Evolutionary conservation across 768 basidiomycete genomes (phyloP), one percentile per base, ranked within the genome.

Genomic region (Gloeostereum incarnatum): DNA sequence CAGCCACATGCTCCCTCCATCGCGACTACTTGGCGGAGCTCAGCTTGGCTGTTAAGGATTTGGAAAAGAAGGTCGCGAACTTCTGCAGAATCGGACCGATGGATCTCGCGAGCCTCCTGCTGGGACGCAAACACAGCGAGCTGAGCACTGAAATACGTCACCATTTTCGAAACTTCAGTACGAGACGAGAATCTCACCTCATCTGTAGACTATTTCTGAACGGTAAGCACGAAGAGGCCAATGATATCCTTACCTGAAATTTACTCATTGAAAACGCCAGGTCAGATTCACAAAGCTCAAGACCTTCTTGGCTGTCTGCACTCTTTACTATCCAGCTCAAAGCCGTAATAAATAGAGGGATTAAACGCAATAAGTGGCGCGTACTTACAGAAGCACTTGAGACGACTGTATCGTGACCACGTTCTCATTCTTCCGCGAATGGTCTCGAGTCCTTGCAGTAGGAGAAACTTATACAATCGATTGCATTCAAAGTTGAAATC

Each of bases 231-330:
- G n/a, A n/a, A 21, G 34, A n/a, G 16, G 25, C 23, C 26, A 14
- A 27, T 22, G 25, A 31, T 45, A 29, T 16, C 47, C 58, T 30
- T 41, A 72, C 73, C 36, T 71, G 58, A 43, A 75, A 62, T 21
- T 59, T 51, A 23, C 58, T 57, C 44, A 73, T 60, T 5, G 64
- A 63, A 6, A 48, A 49, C 14, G 68, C 53, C 20, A 75, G 53
- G 14, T 75, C 68, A 11, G 49, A 48, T 24, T 62, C 50, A 41
- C 65, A 74, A 37, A 50, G 52, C 29, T 66, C 63, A 25, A 76
- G 59, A 5, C 64, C 64, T n/a, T 63, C 55, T 35, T 56, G 63
- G 25, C 76, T 73, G 16, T 71, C 68, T 1, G 51, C 50, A 19
- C 55, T 66, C 38, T 61, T 71, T 21, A 68, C 75, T 57, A n/a